Evolutionary conservation across 2,329 filamentous ascomycete species (phyloP).

Genomic region (Pseudopyricularia cyperi): DNA sequence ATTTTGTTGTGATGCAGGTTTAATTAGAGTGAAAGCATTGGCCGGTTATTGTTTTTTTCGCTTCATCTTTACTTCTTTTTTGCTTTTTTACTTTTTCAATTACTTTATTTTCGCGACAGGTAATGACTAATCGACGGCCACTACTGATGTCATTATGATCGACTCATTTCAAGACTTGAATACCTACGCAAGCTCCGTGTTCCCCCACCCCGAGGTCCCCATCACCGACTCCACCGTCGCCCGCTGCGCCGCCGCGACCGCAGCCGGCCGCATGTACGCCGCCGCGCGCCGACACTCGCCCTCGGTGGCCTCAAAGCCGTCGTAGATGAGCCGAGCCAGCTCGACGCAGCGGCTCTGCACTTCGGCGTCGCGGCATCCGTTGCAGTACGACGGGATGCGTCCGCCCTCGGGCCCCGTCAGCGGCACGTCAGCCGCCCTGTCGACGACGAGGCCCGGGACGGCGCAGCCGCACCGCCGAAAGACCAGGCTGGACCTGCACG

Average conservation of each 20-base stretch:
- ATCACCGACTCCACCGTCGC: not conserved
- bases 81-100: too few relatives aligned
- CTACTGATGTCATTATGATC: not conserved
- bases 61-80: too few relatives aligned
- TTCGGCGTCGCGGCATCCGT: not conserved
- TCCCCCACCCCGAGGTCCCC: not conserved
- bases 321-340: not conserved
- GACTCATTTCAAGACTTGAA: too few relatives aligned
- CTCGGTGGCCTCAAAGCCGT: not conserved
- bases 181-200: not conserved
- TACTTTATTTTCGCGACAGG: too few relatives aligned
- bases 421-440: not conserved
- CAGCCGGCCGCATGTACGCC: not conserved
- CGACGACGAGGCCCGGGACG: not conserved
- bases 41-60: too few relatives aligned
- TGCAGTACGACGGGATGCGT: not conserved
- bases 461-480: not conserved
- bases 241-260: not conserved
- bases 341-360: not conserved
- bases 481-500: not conserved
- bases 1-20: not conserved
- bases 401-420: not conserved
- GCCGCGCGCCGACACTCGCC: not conserved
- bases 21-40: not conserved
- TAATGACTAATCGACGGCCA: too few relatives aligned